These are phyloP conservation scores for Coemansia sp. DNA, from an alignment of 192 early-diverging fungal genomes.

Conservation along the genomic window DNA sequence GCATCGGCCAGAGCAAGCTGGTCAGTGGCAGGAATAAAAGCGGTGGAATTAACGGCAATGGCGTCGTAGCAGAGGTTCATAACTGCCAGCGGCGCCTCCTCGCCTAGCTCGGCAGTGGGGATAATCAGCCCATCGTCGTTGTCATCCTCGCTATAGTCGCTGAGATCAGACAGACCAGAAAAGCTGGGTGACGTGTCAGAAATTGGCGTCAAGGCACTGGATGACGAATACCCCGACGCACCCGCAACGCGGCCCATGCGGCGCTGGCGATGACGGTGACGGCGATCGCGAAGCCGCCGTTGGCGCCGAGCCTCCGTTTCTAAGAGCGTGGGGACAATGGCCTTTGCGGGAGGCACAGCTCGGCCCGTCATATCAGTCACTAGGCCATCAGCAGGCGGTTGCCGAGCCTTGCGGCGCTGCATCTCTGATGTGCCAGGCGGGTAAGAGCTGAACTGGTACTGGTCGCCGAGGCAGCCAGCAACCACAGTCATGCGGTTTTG, in stretches of 20 bases:
- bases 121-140: slow-evolving; percentile 50
- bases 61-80: slow-evolving; percentile 59
- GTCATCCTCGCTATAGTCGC: slow-evolving; percentile 49
- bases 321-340: slow-evolving; percentile 36
- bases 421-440: slow-evolving; percentile 47
- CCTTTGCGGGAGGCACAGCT: slow-evolving; percentile 39
- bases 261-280: slow-evolving; percentile 40
- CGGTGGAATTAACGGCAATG: slow-evolving; percentile 80
- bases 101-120: slow-evolving; percentile 49
- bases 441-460: slow-evolving; percentile 59
- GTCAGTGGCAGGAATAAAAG: slow-evolving; percentile 53
- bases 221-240: slow-evolving; percentile 37
- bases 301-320: slow-evolving; percentile 41
- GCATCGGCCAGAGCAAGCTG: slow-evolving; percentile 2
- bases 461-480: slow-evolving; percentile 71
- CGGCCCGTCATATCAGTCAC: slow-evolving; percentile 49
- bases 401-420: slow-evolving; percentile 48
- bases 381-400: slow-evolving; percentile 38
- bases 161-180: slow-evolving; percentile 40
- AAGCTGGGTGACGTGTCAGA: slow-evolving; percentile 41
- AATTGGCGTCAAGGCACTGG: slow-evolving; percentile 42
- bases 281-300: slow-evolving; percentile 36
- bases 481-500: slow-evolving; percentile 98
- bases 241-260: slow-evolving; percentile 28
- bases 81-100: slow-evolving; percentile 48